Percentiles rank a stretch among this genome's conserved stretches.
These are phyloP conservation scores for Claviceps africana DNA, from an alignment of 2,329 filamentous ascomycete species.

Conservation along the genomic window DNA sequence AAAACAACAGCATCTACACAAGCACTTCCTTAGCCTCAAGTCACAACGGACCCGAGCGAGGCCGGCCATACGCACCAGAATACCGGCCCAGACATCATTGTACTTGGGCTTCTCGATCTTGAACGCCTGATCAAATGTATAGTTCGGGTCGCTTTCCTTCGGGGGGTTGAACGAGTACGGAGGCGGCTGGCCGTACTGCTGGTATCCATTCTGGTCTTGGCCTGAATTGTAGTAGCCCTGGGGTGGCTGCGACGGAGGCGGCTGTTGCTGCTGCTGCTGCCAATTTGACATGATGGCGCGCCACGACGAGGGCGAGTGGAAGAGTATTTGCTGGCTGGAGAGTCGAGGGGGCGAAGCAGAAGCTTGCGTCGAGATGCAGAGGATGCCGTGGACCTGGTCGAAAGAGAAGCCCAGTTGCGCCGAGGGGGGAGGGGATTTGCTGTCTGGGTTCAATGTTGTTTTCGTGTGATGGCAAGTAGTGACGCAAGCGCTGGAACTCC, in stretches of 20 bases:
- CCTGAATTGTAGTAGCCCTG: slow-evolving; percentile 6
- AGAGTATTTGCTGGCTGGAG: too few species aligned
- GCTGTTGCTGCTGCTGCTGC: slow-evolving; percentile 5
- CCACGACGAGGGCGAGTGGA: not conserved
- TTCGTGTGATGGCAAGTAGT: not conserved
- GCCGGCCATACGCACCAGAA: slow-evolving; percentile 41
- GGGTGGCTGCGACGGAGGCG: slow-evolving; percentile 8
- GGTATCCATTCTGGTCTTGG: slow-evolving; percentile 12
- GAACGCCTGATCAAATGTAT: slow-evolving; percentile 66
- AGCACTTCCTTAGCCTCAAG: not conserved
- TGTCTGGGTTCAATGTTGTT: too few species aligned
- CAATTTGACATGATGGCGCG: slow-evolving; percentile 1
- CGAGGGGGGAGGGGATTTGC: not conserved
- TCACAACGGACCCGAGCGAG: not conserved
- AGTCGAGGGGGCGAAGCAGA: not conserved
- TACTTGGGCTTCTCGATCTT: slow-evolving; percentile 72
- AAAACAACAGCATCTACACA: slow-evolving; percentile 50
- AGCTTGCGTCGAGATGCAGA: not conserved
- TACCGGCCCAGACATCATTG: slow-evolving; percentile 80
- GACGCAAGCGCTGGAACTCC: too few species aligned
- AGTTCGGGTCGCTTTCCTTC: slow-evolving; percentile 30
- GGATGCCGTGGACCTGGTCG: not conserved
- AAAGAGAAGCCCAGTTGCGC: not conserved
- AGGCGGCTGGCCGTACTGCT: slow-evolving; percentile 17
- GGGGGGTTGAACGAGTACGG: slow-evolving; percentile 23